phyloP scores from a whole-genome alignment of 2,329 filamentous ascomycete genomes.

The Macrophomina tecta region DNA sequence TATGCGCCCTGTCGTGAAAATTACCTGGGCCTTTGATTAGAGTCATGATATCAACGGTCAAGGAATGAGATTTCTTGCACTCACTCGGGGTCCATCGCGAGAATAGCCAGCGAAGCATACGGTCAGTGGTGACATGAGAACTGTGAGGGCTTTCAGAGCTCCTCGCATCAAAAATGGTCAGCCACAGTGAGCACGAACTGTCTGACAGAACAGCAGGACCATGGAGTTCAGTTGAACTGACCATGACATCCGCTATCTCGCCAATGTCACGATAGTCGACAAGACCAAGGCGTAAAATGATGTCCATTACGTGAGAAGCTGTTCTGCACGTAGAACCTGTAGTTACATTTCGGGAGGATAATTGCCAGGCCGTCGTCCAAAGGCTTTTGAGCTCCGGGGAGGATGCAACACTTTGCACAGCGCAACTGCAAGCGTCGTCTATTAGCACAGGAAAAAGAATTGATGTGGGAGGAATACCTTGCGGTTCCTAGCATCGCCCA shows the following conservation, averaged over 20 bases:
- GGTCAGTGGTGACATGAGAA: slow-evolving; percentile 70
- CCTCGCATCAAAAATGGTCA: slow-evolving; percentile 68
- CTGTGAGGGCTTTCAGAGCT: slow-evolving; percentile 72
- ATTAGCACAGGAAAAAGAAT: not conserved
- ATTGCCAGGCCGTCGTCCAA: slow-evolving; percentile 80
- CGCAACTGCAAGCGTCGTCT: slow-evolving; percentile 47
- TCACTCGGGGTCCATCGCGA: slow-evolving; percentile 82
- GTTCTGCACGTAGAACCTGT: slow-evolving; percentile 75
- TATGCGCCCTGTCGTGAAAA: slow-evolving; percentile 68
- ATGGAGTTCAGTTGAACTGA: slow-evolving; percentile 78
- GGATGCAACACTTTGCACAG: slow-evolving; percentile 51
- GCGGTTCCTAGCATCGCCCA: slow-evolving; percentile 88
- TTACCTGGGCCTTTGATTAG: slow-evolving; percentile 38
- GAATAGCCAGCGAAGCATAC: slow-evolving; percentile 81
- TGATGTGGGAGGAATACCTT: slow-evolving; percentile 62
- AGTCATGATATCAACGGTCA: slow-evolving; percentile 30
- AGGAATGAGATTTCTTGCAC: slow-evolving; percentile 35
- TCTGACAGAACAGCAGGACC: slow-evolving; percentile 83
- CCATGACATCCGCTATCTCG: slow-evolving; percentile 73
- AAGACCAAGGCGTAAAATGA: slow-evolving; percentile 70
- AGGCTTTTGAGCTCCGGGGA: slow-evolving; percentile 50
- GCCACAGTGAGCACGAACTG: slow-evolving; percentile 76
- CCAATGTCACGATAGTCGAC: slow-evolving; percentile 70
- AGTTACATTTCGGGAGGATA: slow-evolving; percentile 72
- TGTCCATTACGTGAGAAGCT: slow-evolving; percentile 74